Conservation (phyloP, 257 asterid species). For the Anisodus acutangulus region DNA sequence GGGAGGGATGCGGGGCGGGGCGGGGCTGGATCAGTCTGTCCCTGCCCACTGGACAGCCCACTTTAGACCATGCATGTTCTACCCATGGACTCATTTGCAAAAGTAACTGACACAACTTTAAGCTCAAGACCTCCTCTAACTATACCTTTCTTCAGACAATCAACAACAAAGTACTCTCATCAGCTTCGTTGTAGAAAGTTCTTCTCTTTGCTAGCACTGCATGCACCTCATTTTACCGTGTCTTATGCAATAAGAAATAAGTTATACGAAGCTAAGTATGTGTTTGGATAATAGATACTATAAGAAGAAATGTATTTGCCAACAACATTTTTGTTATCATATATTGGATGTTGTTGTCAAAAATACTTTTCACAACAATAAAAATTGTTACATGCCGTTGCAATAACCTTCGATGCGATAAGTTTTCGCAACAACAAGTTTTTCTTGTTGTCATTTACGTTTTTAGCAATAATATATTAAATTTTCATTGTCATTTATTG, state of each 20-base stretch:
- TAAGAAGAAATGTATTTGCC: too few species aligned
- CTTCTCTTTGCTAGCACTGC: conserved; percentile 22
- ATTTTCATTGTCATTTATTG: too few species aligned
- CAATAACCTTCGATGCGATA: too few species aligned
- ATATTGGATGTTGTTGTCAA: too few species aligned
- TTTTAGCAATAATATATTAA: too few species aligned
- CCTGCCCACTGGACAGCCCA: background rate
- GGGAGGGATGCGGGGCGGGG: background rate
- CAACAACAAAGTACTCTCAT: background rate
- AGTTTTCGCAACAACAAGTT: too few species aligned
- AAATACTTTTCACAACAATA: too few species aligned
- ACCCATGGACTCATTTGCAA: background rate
- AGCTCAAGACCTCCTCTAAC: background rate
- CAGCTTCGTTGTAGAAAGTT: background rate
- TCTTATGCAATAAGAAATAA: background rate
- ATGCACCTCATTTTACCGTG: background rate
- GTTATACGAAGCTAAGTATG: background rate
- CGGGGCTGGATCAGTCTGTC: background rate
- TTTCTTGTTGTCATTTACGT: too few species aligned
- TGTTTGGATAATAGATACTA: background rate
- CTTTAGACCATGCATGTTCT: conserved; percentile 23
- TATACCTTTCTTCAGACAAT: conserved; percentile 14
- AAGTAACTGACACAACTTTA: conserved; percentile 13
- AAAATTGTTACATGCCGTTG: too few species aligned
- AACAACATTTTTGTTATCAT: too few species aligned